A percentile compares a stretch with the other conserved stretches of the same genome.
phyloP scores from a whole-genome alignment of 2,329 filamentous ascomycete species.

The Amauroascus niger region DNA sequence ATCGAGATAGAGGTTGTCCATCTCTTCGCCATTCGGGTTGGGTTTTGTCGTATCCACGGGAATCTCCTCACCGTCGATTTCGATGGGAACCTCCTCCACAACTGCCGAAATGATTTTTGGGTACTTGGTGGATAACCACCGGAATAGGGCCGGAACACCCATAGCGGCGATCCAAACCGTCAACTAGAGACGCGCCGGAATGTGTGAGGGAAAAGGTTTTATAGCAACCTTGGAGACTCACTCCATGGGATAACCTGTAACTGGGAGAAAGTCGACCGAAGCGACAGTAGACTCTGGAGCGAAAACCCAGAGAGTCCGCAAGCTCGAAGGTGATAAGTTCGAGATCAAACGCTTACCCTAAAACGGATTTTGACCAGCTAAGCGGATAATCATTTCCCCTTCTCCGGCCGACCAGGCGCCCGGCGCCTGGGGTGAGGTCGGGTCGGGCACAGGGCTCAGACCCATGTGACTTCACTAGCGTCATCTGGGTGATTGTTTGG shows the following conservation, averaged over 20 bases:
- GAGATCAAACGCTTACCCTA: constrained; percentile 8
- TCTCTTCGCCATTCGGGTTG: constrained; percentile 95
- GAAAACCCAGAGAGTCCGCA: background rate
- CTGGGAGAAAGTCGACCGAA: background rate
- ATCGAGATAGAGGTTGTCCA: constrained; percentile 95
- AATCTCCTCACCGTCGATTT: constrained; percentile 72
- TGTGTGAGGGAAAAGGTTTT: background rate
- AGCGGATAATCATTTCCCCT: background rate
- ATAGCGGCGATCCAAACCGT: constrained; percentile 41
- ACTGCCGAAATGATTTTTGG: constrained; percentile 94
- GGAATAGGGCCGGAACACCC: constrained; percentile 91
- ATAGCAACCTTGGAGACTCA: background rate
- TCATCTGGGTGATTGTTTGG: background rate
- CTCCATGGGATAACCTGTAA: background rate
- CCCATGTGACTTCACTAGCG: background rate
- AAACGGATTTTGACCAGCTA: background rate
- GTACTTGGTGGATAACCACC: constrained; percentile 95
- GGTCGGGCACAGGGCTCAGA: too few species aligned
- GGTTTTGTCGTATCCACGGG: constrained; percentile 74
- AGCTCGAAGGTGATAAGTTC: background rate
- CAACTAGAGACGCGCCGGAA: background rate
- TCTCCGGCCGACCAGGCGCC: background rate
- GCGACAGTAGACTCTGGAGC: background rate
- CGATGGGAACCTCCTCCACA: constrained; percentile 70
- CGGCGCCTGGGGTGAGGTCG: too few species aligned